phyloP scores from a whole-genome alignment of 2,329 filamentous ascomycete species.

The Metarhizium brunneum region DNA sequence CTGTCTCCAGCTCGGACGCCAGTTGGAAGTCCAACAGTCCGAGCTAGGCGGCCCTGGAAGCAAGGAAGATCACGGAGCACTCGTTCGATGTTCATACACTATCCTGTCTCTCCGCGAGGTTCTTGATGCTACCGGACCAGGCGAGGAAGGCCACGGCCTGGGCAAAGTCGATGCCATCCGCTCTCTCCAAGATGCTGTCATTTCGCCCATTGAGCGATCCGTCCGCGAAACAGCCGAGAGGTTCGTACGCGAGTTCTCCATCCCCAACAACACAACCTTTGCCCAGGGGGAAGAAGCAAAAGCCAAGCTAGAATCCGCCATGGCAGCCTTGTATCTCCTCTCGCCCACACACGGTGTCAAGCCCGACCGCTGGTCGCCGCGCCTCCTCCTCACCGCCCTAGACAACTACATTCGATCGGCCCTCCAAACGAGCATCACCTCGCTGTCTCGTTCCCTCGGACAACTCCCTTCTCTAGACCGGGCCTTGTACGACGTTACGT shows the following conservation, averaged over 20 bases:
- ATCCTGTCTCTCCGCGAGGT: constrained; percentile 68
- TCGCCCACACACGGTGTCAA: constrained; percentile 53
- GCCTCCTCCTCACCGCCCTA: constrained; percentile 64
- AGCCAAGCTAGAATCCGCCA: constrained; percentile 61
- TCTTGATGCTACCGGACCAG: constrained; percentile 54
- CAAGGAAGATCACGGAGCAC: constrained; percentile 65
- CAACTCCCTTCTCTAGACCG: constrained; percentile 76
- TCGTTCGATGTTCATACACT: constrained; percentile 76
- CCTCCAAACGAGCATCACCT: constrained; percentile 67
- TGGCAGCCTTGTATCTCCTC: constrained; percentile 70
- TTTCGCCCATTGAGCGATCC: constrained; percentile 63
- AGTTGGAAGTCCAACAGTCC: constrained; percentile 76
- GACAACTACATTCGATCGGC: constrained; percentile 76
- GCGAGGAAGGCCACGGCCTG: constrained; percentile 70
- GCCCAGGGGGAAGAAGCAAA: constrained; percentile 65
- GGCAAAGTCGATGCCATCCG: constrained; percentile 63
- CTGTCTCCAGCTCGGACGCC: constrained; percentile 71
- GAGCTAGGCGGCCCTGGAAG: constrained; percentile 43
- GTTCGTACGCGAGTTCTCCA: constrained; percentile 73
- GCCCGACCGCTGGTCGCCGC: constrained; percentile 52
- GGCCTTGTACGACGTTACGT: constrained; percentile 70
- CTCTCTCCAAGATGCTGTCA: constrained; percentile 58
- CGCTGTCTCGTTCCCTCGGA: constrained; percentile 65
- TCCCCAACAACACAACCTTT: constrained; percentile 49
- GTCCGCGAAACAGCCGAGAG: constrained; percentile 69